Percentiles rank a stretch among this genome's conserved stretches.
Evolutionary conservation across 2,329 filamentous ascomycete species (phyloP).

Genomic region (Neoarthrinium moseri): DNA sequence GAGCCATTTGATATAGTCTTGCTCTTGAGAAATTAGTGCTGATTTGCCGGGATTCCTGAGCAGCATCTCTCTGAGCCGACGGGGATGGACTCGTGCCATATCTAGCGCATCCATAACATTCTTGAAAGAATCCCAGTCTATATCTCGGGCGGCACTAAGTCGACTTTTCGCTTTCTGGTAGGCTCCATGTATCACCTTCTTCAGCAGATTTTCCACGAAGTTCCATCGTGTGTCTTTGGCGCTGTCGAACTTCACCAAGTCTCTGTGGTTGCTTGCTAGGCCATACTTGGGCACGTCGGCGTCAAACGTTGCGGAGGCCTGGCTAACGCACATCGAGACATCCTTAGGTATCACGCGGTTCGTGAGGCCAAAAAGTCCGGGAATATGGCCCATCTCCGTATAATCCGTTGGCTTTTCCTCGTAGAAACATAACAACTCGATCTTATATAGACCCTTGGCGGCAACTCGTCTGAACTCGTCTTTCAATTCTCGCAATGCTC

Average conservation of each 20-base stretch:
- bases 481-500: constrained; percentile 33
- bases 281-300: constrained; percentile 32
- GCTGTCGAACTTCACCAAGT: constrained; percentile 41
- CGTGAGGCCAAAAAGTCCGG: constrained; percentile 22
- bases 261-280: constrained; percentile 35
- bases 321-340: constrained; percentile 35
- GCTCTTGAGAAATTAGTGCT: constrained; percentile 36
- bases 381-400: constrained; percentile 32
- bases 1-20: constrained; percentile 35
- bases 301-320: constrained; percentile 37
- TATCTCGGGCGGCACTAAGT: constrained; percentile 32
- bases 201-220: constrained; percentile 34
- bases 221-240: constrained; percentile 36
- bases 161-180: constrained; percentile 34
- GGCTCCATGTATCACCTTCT: constrained; percentile 34
- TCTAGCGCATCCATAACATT: constrained; percentile 31
- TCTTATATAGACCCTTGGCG: constrained; percentile 32
- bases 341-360: constrained; percentile 30
- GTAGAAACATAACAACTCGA: constrained; percentile 37
- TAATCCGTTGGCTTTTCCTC: constrained; percentile 39
- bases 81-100: constrained; percentile 25
- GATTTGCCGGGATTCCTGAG: constrained; percentile 17
- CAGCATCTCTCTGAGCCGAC: background rate
- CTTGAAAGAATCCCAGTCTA: constrained; percentile 31
- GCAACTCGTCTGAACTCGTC: constrained; percentile 37